These are phyloP conservation scores for Phyllosticta citrichinensis DNA, from an alignment of 2,329 filamentous ascomycete species.

Conservation along the genomic window DNA sequence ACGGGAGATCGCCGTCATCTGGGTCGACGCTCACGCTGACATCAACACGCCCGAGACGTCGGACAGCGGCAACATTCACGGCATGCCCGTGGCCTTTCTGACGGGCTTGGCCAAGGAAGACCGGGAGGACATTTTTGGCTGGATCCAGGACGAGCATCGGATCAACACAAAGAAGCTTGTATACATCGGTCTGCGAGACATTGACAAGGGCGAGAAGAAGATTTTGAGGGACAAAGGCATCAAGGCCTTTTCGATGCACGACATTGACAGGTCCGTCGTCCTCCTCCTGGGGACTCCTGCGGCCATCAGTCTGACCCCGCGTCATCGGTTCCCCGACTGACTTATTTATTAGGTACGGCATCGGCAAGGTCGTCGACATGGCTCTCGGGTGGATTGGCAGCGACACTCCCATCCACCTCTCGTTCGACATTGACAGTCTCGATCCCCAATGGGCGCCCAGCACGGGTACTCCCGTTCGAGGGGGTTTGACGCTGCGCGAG, in stretches of 20 bases:
- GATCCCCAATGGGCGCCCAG: constrained; percentile 95
- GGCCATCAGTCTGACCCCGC: background rate
- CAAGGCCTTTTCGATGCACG: constrained; percentile 97
- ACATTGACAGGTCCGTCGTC: constrained; percentile 69
- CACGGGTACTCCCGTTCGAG: constrained; percentile 89
- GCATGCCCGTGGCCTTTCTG: constrained; percentile 92
- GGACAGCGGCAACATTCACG: constrained; percentile 87
- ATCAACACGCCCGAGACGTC: constrained; percentile 94
- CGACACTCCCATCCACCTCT: constrained; percentile 93
- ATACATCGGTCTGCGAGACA: constrained; percentile 90
- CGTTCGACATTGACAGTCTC: constrained; percentile 92
- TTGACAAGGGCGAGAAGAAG: constrained; percentile 88
- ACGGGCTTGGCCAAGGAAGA: constrained; percentile 74
- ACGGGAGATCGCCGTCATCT: constrained; percentile 86
- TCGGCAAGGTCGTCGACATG: constrained; percentile 95
- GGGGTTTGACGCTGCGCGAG: constrained; percentile 85
- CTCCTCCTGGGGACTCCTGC: background rate
- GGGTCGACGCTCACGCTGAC: constrained; percentile 96
- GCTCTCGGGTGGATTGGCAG: constrained; percentile 89
- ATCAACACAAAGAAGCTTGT: constrained; percentile 76
- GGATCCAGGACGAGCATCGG: constrained; percentile 65
- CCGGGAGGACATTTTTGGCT: constrained; percentile 74
- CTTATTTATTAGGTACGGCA: constrained; percentile 57
- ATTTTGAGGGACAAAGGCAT: constrained; percentile 81
- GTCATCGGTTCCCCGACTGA: background rate